Conservation (phyloP, 768 basidiomycete species). For the Boletus coccyginus region DNA sequence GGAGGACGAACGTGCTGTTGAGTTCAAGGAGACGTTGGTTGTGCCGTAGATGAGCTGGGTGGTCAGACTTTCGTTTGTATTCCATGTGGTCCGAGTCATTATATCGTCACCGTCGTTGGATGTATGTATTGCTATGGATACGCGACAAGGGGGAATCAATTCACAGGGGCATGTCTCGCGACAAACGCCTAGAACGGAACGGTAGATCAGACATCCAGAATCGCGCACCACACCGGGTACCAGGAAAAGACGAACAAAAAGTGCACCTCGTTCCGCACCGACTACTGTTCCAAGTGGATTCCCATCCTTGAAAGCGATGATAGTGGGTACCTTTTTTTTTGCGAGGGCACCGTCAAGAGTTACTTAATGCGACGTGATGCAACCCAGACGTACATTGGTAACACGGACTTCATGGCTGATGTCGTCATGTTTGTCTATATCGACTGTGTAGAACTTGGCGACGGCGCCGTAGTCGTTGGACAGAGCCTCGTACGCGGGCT, state of each 20-base stretch:
- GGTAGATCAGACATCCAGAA: neutral
- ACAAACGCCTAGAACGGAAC: neutral
- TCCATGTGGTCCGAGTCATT: neutral
- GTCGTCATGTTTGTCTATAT: conserved; percentile 36
- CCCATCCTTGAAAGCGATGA: conserved; percentile 1
- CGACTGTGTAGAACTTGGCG: conserved; percentile 3
- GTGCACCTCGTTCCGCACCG: neutral
- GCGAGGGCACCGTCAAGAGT: neutral
- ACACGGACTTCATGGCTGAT: conserved; percentile 5
- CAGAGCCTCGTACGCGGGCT: conserved; percentile 1
- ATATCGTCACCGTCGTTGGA: neutral
- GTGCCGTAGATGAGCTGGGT: conserved; percentile 46
- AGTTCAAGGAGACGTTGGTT: conserved; percentile 60
- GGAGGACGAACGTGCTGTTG: conserved; percentile 28
- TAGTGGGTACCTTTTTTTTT: neutral
- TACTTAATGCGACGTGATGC: too few relatives aligned
- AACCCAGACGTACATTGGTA: neutral
- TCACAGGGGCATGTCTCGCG: neutral
- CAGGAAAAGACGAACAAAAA: neutral
- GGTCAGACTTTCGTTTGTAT: neutral
- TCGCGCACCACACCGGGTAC: too few relatives aligned
- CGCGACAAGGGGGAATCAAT: neutral
- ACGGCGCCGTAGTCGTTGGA: neutral
- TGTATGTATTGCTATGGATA: neutral
- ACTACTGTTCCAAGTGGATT: neutral